Evolutionary conservation across 371 early-diverging fungal species (phyloP), one percentile per base, ranked within the genome.

Genomic region (Mucor plumbeus): DNA sequence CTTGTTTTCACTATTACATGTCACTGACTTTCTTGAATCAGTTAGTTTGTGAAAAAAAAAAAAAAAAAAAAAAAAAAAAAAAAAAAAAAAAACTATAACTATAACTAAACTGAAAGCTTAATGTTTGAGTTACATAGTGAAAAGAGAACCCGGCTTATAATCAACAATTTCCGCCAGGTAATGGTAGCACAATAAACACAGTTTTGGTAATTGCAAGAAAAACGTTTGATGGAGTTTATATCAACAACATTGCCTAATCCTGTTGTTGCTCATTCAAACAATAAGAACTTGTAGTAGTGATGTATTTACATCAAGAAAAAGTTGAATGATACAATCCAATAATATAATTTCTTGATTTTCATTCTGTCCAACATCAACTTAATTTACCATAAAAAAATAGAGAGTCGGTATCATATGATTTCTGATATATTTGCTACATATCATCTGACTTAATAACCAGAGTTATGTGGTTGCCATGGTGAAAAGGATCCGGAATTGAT

Each of bases 181-280:
- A 8, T 6, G 26, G 50, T 50, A 4, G 11, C 26, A 50, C 50
- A 50, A 50, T 21, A 13, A 50, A 8, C 19, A 50, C 50, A 50
- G 11, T 50, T 50, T 50, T 21, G 21, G 50, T 26, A 50, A 50
- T 50, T 50, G 50, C 26, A 50, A 19, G 26, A 50, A 50, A 50
- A 50, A 50, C 26, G 50, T 55, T 55, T 58, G 36, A 48, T 33
- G 61, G 61, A 61, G 61, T 61, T 61, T 61, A 35, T 61, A 61
- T 61, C 44, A 44, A 61, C 33, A 61, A 61, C 61, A 61, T 50
- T 61, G 21, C 8, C 21, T 35, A 21, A 39, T 34, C 15, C 50
- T 43, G 26, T 9, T 35, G 50, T 8, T 26, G 21, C 21, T 21
- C 26, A 10, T 50, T 50, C 7, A 50, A 21, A 50, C 21, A 21